Base-by-base conservation (phyloP, 2,329 filamentous ascomycete species). In the Colletotrichum orchidophilum region DNA sequence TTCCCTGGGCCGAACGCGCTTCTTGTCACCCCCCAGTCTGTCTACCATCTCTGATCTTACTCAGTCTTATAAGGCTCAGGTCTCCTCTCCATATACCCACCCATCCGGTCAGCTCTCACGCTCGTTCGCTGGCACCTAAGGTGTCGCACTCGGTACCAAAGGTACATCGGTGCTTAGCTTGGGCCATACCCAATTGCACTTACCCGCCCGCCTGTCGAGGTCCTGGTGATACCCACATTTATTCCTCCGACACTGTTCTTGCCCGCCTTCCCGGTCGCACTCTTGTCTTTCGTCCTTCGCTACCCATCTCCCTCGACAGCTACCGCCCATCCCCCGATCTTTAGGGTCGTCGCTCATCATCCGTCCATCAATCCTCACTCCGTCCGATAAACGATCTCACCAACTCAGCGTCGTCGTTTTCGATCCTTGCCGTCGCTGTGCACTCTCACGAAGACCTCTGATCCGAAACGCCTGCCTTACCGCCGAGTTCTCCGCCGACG, bases 161-260 rank as follows among this genome's bases (percentile, higher is more conserved):
- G 29, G 42, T 35, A 50, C 59, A 61, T 68, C 58, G 39, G 52
- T 71, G 52, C 33, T 33, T 62, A 57, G 55, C 64, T 66, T 61
- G 58, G 55, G 52, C 65, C 55, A 31, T 52, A 54, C 65, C 58
- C 60, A 63, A 63, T 53, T 63, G 33, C 60, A 60, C 61, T 55
- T 71, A 71, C 65, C 69, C 58, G 69, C 68, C 68, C 64, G 52
- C 58, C 69, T 69, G 52, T 72, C 39, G 66, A 72, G 35, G 54
- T 42, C 64, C 68, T 72, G 33, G 59, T 57, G 60, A 70, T 70
- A 64, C 50, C 70, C 70, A 72, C 70, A 70, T 72, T 70, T 72
- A 39, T 70, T 70, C 70, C 66, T 66, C 70, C 70, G 70, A 72
- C 66, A 63, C 69, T 72, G 66, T 70, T 54, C 70, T 72, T 46